Base-by-base conservation (phyloP, 1,284 basidiomycete species). In the Ganoderma meredithae region DNA sequence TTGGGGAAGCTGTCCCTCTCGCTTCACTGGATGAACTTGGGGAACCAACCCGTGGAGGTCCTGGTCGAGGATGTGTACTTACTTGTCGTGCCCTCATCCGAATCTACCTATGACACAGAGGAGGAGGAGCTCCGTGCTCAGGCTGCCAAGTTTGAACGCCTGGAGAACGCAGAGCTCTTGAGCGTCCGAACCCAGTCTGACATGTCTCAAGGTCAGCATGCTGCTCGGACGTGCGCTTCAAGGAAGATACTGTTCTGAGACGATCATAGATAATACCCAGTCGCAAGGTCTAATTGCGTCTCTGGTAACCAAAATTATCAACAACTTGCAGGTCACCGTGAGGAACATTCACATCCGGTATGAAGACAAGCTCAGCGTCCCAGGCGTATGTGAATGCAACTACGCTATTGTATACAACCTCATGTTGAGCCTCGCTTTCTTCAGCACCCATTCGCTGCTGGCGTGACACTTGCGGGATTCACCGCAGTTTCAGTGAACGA, bases 261-360 rank as follows among this genome's bases (percentile, higher is more conserved):
- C 43, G 44, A 36, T 62, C 69, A 36, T 75, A 75, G 87, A 92
- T 70, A 87, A 91, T 55, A 85, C 90, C 17, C 92, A 97, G 78
- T 88, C 90, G 12, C 91, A 96, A 80, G 92, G 93, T 31, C 87
- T 97, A 71, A 85, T 95, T 73, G 88, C 94, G 60, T 96, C 96
- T 22, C 84, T 99, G 69, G 90, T 94, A 62, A 89, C 94, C 60
- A 97, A 98, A 79, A 91, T 99, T 70, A 89, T 99, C 73, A 98
- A 99, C 81, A 99, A 99, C 78, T 81, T 99, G 19, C 98, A 99
- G 82, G 90, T 99, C 47, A 97, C 95, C 19, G 90, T 99, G 69
- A 95, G 93, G 82, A 96, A 97, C 74, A 95, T 99, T 62, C 97
- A 99, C 78, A 83, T 99, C 63, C 93, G 98, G 61, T 99, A 99